A percentile compares a stretch with the other conserved stretches of the same genome.
Evolutionary conservation across 495 filamentous ascomycete species (phyloP).

Genomic region (Lepidopterella palustris): DNA sequence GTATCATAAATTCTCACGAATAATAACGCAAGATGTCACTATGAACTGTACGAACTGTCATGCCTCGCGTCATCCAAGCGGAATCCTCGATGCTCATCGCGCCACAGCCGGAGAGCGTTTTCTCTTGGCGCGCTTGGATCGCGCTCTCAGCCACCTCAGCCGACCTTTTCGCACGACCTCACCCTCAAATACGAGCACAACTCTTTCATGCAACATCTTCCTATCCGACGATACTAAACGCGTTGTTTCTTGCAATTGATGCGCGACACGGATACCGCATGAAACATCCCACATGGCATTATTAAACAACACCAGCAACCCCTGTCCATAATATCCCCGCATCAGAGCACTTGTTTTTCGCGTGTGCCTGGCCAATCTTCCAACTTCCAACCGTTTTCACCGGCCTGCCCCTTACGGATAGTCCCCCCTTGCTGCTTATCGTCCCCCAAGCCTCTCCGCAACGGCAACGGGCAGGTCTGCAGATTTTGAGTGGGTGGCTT

Average conservation of each 20-base stretch:
- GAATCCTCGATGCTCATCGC: not conserved
- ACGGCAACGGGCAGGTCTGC: not conserved
- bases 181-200: not conserved
- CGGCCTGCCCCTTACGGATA: constrained; percentile 21
- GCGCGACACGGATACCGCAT: too few relatives aligned
- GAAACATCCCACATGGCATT: too few relatives aligned
- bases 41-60: not conserved
- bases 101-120: not conserved
- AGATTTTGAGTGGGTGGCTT: not conserved
- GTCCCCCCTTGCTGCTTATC: constrained; percentile 14
- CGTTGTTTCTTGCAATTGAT: too few relatives aligned
- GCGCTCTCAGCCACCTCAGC: not conserved
- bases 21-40: not conserved
- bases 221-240: too few relatives aligned
- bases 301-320: too few relatives aligned
- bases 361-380: not conserved
- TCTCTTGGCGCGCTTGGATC: not conserved
- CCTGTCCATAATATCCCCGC: too few relatives aligned
- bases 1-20: not conserved
- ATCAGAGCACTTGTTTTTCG: too few relatives aligned
- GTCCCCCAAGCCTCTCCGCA: not conserved
- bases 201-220: too few relatives aligned
- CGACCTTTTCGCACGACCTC: not conserved
- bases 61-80: not conserved
- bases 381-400: not conserved